These are phyloP conservation scores for Nidularia sp. DNA, from an alignment of 768 basidiomycete genomes.

Conservation along the genomic window DNA sequence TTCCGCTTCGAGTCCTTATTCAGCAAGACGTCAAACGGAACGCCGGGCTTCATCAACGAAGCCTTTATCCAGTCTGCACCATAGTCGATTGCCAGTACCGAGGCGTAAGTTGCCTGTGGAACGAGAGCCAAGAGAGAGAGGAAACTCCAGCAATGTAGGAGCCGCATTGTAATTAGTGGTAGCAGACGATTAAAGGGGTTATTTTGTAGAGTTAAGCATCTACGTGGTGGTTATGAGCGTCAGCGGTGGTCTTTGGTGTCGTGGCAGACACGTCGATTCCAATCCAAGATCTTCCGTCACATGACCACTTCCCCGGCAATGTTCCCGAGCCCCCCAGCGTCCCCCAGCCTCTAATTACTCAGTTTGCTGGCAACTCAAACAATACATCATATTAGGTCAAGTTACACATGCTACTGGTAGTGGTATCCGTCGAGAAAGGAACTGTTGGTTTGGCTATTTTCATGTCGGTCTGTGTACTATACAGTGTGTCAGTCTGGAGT, in stretches of 20 bases:
- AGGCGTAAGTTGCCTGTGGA: conserved; percentile 50
- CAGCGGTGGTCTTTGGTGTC: conserved; percentile 9
- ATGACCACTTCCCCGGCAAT: background rate
- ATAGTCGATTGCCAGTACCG: conserved; percentile 96
- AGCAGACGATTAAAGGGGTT: conserved; percentile 12
- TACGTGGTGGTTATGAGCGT: conserved; percentile 10
- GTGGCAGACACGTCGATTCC: conserved; percentile 29
- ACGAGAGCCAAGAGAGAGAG: conserved; percentile 33
- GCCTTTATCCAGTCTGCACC: conserved; percentile 98
- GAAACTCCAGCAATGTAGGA: conserved; percentile 30
- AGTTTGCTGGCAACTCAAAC: too few species aligned
- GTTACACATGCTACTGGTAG: too few species aligned
- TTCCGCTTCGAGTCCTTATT: conserved; percentile 98
- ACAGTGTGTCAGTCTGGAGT: background rate
- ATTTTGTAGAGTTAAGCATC: conserved; percentile 18
- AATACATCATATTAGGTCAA: too few species aligned
- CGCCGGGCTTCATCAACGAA: conserved; percentile 89
- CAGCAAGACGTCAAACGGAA: conserved; percentile 93
- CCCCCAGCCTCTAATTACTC: too few species aligned
- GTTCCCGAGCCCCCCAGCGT: too few species aligned
- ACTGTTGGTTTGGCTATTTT: background rate
- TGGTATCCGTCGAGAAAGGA: too few species aligned
- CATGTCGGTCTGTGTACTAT: background rate
- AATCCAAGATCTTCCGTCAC: background rate
- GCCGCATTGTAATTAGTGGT: conserved; percentile 29